Conservation (phyloP, 1,284 basidiomycete species). For the Heterobasidion occidentale region DNA sequence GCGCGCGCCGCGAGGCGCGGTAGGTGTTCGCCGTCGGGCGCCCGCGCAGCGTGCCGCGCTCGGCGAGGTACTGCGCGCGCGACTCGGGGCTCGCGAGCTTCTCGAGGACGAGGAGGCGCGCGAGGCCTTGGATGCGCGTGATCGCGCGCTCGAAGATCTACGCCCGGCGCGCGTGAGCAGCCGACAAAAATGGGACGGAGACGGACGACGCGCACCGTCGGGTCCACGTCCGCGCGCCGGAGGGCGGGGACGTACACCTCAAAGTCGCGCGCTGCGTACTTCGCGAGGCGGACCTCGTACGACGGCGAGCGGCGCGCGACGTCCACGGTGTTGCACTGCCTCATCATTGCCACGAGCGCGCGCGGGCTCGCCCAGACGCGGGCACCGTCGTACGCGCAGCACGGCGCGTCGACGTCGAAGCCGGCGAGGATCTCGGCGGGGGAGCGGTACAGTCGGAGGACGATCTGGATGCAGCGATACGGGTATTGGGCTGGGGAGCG, state of each 20-base stretch:
- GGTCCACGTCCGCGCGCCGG: constrained; percentile 41
- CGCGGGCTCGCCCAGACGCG: constrained; percentile 51
- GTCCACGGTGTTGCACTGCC: constrained; percentile 52
- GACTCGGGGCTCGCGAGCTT: constrained; percentile 29
- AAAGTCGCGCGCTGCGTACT: constrained; percentile 44
- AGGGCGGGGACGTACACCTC: constrained; percentile 49
- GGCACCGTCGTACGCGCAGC: constrained; percentile 46
- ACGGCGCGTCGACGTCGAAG: constrained; percentile 55
- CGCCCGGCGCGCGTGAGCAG: neutral
- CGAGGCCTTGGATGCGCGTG: constrained; percentile 44
- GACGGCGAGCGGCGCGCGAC: constrained; percentile 52
- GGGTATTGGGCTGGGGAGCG: constrained; percentile 43
- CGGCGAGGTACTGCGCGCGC: constrained; percentile 37
- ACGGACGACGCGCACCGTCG: too few species aligned
- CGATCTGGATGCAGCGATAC: constrained; percentile 47
- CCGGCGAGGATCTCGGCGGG: constrained; percentile 56
- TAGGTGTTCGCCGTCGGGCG: constrained; percentile 17
- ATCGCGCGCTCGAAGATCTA: constrained; percentile 56
- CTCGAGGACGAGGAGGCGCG: constrained; percentile 50
- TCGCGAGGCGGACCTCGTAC: constrained; percentile 52
- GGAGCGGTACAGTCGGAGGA: constrained; percentile 17
- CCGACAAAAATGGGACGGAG: too few species aligned
- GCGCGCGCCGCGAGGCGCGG: too few species aligned
- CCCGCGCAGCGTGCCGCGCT: constrained; percentile 38
- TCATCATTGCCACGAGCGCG: constrained; percentile 48